Evolutionary conservation across 2,329 filamentous ascomycete species (phyloP).

Genomic region (Diaporthe destruens): DNA sequence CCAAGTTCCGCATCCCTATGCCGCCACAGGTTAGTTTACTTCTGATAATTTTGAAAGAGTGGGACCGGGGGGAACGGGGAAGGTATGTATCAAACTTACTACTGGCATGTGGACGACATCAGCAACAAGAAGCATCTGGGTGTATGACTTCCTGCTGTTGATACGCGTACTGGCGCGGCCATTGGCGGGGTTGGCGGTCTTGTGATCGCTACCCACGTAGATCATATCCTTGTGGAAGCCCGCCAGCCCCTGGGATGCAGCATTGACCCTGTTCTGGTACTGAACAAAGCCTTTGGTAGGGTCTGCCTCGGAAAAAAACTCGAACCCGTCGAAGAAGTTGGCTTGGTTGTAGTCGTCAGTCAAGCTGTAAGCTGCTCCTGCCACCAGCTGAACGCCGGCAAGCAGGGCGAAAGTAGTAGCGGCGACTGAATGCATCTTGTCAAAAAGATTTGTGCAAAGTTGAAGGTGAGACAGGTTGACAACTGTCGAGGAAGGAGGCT

Average conservation of each 20-base stretch:
- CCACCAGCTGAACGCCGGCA: conserved; percentile 41
- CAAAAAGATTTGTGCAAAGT: conserved; percentile 13
- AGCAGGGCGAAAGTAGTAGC: conserved; percentile 46
- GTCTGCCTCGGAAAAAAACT: conserved; percentile 70
- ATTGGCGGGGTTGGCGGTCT: conserved; percentile 63
- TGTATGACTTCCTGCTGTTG: conserved; percentile 74
- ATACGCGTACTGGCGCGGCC: conserved; percentile 81
- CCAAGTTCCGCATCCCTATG: conserved; percentile 76
- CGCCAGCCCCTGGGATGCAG: conserved; percentile 69
- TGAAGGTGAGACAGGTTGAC: background rate
- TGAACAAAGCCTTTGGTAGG: conserved; percentile 82
- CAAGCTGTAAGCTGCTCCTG: conserved; percentile 59
- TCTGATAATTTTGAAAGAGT: background rate
- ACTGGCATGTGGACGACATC: conserved; percentile 84
- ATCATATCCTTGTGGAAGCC: conserved; percentile 67
- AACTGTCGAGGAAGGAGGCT: conserved; percentile 22
- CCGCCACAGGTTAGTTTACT: background rate
- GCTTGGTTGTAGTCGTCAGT: conserved; percentile 61
- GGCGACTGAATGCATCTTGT: conserved; percentile 38
- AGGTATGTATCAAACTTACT: background rate
- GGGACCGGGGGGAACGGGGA: background rate
- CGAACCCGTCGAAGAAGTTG: conserved; percentile 69
- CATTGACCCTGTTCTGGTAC: conserved; percentile 72
- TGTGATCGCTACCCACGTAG: conserved; percentile 78
- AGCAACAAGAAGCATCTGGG: conserved; percentile 76